Evolutionary conservation across 208 protist species (phyloP), one percentile per base, ranked within the genome.

Genomic region (Leishmania guyanensis): DNA sequence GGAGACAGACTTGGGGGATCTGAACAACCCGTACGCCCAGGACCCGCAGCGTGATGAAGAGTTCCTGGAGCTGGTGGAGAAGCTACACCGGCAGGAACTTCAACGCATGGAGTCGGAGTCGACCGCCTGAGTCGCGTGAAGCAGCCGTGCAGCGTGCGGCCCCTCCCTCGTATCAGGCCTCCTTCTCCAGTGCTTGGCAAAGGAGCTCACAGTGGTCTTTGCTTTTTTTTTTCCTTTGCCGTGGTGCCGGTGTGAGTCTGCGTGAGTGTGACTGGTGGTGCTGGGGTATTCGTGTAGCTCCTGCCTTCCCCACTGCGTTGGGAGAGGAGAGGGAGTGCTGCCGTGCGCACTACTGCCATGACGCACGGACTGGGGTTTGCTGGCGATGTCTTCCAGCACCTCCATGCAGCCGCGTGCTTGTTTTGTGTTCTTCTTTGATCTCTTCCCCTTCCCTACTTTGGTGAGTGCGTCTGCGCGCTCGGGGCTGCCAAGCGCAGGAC

Each of bases 31-130:
- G 33, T 97, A 97, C 81, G 90, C 86, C 22, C 88, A 91, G 36
- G 89, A 97, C 78, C 58, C 72, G 43, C 78, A 91, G 75, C 88
- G 92, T 1, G 92, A 97, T 71, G 80, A 73, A 29, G 91, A 97
- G 74, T 97, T 97, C 66, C 72, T 97, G 0, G 90, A 87, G 36
- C 69, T 90, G 73, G 94, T 96, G 20, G 88, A 90, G 75, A 75
- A 87, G 79, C 80, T 92, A 48, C 82, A 89, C 53, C 54, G 86
- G 46, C 76, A 89, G 60, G 92, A 97, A 66, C 86, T 89, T 56
- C 88, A 93, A 39, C 80, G 36, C 8, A 89, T 93, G 78, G 87
- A 86, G 68, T 29, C 78, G 43, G 89, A 92, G 69, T 77, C 79
- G 0, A 26, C 66, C 8, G 46, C 51, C 1, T 88, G 75, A 71